Evolutionary conservation across 2,329 filamentous ascomycete species (phyloP).

Genomic region (Teratosphaeria pseudoeucalypti): DNA sequence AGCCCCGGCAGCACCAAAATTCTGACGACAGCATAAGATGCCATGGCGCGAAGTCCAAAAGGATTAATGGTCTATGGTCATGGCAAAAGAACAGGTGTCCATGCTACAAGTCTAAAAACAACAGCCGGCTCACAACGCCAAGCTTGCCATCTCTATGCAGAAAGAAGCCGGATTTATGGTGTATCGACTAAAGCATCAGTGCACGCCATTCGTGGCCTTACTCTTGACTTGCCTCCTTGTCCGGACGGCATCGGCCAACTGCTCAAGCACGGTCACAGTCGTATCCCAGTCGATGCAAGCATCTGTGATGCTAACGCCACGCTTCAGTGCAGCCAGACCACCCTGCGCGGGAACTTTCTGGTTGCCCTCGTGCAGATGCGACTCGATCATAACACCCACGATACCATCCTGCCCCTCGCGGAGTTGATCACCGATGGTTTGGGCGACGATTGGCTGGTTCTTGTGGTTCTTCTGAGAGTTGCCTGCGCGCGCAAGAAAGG

Average conservation of each 20-base stretch:
- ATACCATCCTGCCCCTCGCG: conserved; percentile 78
- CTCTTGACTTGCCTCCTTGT: conserved; percentile 49
- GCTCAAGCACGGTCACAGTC: conserved; percentile 70
- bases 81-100: not conserved
- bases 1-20: not conserved
- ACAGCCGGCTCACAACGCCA: not conserved
- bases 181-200: conserved; percentile 1
- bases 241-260: conserved; percentile 74
- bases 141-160: conserved; percentile 2
- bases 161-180: not conserved
- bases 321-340: conserved; percentile 66
- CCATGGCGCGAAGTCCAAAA: not conserved
- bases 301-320: conserved; percentile 89
- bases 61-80: not conserved
- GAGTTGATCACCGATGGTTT: conserved; percentile 72
- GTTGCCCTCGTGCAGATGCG: conserved; percentile 78
- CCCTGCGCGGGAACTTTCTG: conserved; percentile 68
- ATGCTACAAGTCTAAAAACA: not conserved
- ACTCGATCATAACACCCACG: conserved; percentile 97
- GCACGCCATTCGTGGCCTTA: conserved; percentile 14
- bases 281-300: conserved; percentile 91
- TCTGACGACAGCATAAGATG: not conserved
- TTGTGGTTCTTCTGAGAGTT: conserved; percentile 97
- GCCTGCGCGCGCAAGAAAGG: conserved; percentile 39
- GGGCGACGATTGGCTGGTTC: conserved; percentile 91